Conservation (phyloP, 768 basidiomycete genomes). For the Lentinula detonsa region DNA sequence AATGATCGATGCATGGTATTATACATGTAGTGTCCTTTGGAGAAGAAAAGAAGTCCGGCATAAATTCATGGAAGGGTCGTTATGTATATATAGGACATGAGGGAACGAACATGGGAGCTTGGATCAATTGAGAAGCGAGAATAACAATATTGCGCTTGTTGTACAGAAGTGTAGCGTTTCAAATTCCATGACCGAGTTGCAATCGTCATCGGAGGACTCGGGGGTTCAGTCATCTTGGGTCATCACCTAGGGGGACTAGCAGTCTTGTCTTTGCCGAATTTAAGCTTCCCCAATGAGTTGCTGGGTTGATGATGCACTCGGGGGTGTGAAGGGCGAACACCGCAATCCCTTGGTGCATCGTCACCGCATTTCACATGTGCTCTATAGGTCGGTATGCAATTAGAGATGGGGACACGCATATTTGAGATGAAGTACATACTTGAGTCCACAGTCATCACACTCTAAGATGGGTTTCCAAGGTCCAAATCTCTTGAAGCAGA, state of each 20-base stretch:
- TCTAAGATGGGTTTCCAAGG: conserved; percentile 74
- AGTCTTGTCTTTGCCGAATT: conserved; percentile 1
- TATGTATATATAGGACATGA: background rate
- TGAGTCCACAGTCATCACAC: conserved; percentile 85
- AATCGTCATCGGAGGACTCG: background rate
- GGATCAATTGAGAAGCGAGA: background rate
- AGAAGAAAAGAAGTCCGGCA: background rate
- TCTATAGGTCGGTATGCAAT: conserved; percentile 27
- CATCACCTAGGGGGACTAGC: conserved; percentile 1
- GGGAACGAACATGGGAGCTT: background rate
- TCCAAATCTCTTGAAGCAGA: conserved; percentile 77
- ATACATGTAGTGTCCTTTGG: background rate
- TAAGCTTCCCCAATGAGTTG: background rate
- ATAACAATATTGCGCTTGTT: background rate
- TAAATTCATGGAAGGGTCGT: background rate
- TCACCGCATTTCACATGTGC: conserved; percentile 89
- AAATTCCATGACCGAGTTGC: background rate
- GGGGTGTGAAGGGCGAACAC: conserved; percentile 37
- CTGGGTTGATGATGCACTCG: conserved; percentile 16
- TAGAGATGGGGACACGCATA: conserved; percentile 1
- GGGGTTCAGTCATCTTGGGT: background rate
- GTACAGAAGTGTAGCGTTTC: background rate
- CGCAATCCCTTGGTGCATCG: conserved; percentile 73
- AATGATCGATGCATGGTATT: background rate
- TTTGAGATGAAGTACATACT: conserved; percentile 32